Percentiles rank a stretch among this genome's conserved stretches.
Evolutionary conservation across 768 basidiomycete genomes (phyloP).

Genomic region (Sistotremastrum niveocremeum): DNA sequence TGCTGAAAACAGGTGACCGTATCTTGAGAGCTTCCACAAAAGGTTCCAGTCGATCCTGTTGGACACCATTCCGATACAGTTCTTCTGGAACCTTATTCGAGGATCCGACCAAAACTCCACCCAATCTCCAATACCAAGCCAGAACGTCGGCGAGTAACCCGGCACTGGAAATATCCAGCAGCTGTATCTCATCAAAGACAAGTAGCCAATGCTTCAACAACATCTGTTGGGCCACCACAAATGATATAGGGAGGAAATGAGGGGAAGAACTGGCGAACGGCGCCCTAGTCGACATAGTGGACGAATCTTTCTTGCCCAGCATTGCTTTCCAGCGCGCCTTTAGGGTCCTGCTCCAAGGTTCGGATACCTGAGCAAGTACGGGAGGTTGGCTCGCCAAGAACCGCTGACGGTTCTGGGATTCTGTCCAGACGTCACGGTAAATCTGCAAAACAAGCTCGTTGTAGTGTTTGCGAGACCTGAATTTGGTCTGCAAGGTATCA

Average conservation of each 20-base stretch:
- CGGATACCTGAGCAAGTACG: conserved; percentile 14
- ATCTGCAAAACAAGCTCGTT: conserved; percentile 41
- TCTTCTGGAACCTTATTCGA: conserved; percentile 43
- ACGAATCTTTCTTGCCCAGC: conserved; percentile 6
- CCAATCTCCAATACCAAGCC: conserved; percentile 51
- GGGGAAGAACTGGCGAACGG: conserved; percentile 11
- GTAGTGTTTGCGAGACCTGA: conserved; percentile 45
- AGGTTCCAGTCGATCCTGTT: conserved; percentile 39
- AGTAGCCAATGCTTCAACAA: conserved; percentile 35
- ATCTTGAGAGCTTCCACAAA: conserved; percentile 42
- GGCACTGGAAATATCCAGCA: conserved; percentile 47
- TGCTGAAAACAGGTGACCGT: conserved; percentile 34
- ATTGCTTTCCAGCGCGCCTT: conserved; percentile 17
- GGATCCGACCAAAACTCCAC: conserved; percentile 37
- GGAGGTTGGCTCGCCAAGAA: conserved; percentile 12
- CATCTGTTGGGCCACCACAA: conserved; percentile 30
- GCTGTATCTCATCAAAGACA: conserved; percentile 47
- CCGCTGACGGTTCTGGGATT: conserved; percentile 30
- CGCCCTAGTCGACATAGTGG: conserved; percentile 18
- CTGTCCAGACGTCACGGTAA: conserved; percentile 40
- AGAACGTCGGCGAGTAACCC: conserved; percentile 36
- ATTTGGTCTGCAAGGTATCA: conserved; percentile 33
- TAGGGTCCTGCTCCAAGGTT: conserved; percentile 15
- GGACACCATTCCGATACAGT: conserved; percentile 44
- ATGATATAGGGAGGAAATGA: conserved; percentile 22